Evolutionary conservation across 2,329 filamentous ascomycete species (phyloP), one percentile per base, ranked within the genome.

Genomic region (Ophiostoma perfectum): DNA sequence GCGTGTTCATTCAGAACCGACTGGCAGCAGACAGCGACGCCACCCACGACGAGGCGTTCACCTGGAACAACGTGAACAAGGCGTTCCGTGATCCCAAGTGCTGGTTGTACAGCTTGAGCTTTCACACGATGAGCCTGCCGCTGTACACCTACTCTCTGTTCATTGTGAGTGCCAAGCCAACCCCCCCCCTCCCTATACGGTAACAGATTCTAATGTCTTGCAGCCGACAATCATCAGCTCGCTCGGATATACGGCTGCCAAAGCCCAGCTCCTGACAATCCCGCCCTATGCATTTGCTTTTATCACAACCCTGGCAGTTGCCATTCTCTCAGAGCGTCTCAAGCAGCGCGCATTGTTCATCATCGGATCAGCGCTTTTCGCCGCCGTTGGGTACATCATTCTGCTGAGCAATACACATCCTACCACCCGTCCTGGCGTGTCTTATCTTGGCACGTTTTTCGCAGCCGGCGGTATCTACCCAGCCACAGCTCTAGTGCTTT

Each of bases 311-410:
- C 49, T 55, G 1, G n/a, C 49, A 55, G 49, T 55, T 11, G 49
- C 49, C 49, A 55, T 55, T 9, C 11, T 55, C 3, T 55, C 49
- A 18, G 49, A 55, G 49, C 49, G 49, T 27, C 49, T 55, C 7
- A 55, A 55, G n/a, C 49, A 55, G 49, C 49, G 49, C 49, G 49
- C 49, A 27, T 27, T 55, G n/a, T 55, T 55, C 49, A 27, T 55
- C n/a, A 55, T 27, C 11, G 49, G 49, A n/a, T 55, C 49, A 27
- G 49, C 14, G 18, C n/a, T 55, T 3, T 55, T 55, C 27, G 49
- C 49, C 11, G 18, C 49, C n/a, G 27, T 55, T 27, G 49, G 49
- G 27, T 55, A 55, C 49, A 55, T 55, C 11, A 55, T 55, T 9
- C 18, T 55, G 49, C 7, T 27, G 8, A 55, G 49, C 7, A 55